phyloP scores from a whole-genome alignment of 495 filamentous ascomycete species.

The Penicillium ochrochloron region DNA sequence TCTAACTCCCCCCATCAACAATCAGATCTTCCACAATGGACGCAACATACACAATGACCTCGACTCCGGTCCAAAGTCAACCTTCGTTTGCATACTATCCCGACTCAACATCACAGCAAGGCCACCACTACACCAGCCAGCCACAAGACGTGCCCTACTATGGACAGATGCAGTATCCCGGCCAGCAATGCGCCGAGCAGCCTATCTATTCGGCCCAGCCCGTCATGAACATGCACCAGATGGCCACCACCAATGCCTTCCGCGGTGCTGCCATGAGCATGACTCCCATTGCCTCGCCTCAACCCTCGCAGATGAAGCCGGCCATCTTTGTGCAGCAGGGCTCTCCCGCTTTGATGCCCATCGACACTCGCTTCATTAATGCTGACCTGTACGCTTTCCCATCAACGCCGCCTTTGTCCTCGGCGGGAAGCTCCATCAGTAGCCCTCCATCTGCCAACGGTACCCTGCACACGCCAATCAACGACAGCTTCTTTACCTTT shows the following conservation, averaged over 20 bases:
- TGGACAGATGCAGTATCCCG: slow-evolving; percentile 51
- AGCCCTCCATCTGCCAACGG: slow-evolving; percentile 82
- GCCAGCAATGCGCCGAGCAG: slow-evolving; percentile 41
- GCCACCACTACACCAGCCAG: slow-evolving; percentile 80
- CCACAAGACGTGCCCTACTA: slow-evolving; percentile 59
- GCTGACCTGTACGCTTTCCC: slow-evolving; percentile 76
- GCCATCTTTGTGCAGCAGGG: slow-evolving; percentile 72
- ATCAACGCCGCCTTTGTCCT: slow-evolving; percentile 86
- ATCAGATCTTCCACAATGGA: slow-evolving; percentile 51
- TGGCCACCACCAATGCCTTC: slow-evolving; percentile 66
- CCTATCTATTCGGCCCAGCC: slow-evolving; percentile 43
- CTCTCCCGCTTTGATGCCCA: slow-evolving; percentile 70
- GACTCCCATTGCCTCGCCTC: slow-evolving; percentile 80
- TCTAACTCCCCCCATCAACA: background rate
- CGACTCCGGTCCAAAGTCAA: slow-evolving; percentile 65
- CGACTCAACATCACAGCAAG: slow-evolving; percentile 75
- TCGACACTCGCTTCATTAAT: slow-evolving; percentile 77
- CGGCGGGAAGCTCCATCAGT: slow-evolving; percentile 80
- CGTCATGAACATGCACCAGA: slow-evolving; percentile 75
- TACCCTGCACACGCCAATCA: slow-evolving; percentile 79
- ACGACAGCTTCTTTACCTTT: slow-evolving; percentile 74
- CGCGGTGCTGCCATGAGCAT: slow-evolving; percentile 56
- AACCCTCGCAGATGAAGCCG: slow-evolving; percentile 75
- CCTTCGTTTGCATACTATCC: slow-evolving; percentile 92
- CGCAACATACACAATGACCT: slow-evolving; percentile 57